Evolutionary conservation across 352 stramenopile species (phyloP).

Genomic region (Pythium monospermum): DNA sequence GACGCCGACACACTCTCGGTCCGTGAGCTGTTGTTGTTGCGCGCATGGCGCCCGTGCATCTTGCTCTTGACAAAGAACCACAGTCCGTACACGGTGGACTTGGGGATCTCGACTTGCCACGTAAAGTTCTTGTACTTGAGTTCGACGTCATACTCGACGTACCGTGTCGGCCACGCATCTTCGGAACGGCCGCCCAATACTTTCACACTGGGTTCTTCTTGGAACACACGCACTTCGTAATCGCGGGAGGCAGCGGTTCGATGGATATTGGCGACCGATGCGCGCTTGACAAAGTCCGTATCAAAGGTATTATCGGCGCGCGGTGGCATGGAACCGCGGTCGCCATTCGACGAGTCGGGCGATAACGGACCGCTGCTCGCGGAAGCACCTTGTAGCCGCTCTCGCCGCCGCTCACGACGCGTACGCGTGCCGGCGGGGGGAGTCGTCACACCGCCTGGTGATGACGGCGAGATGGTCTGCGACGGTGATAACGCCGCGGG

Average conservation of each 20-base stretch:
- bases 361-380: conserved; percentile 8
- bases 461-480: conserved; percentile 14
- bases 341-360: conserved; percentile 5
- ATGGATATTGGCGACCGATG: conserved; percentile 35
- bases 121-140: conserved; percentile 74
- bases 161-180: conserved; percentile 78
- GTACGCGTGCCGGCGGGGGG: neutral
- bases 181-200: conserved; percentile 60
- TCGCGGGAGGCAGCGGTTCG: conserved; percentile 40
- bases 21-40: conserved; percentile 6
- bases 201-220: conserved; percentile 50
- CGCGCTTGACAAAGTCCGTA: conserved; percentile 41
- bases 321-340: conserved; percentile 6
- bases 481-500: conserved; percentile 8
- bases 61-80: conserved; percentile 87
- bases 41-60: conserved; percentile 42
- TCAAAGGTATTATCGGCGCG: conserved; percentile 24
- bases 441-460: conserved; percentile 6
- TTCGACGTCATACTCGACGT: conserved; percentile 85
- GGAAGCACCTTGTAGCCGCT: neutral
- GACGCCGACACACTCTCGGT: conserved; percentile 1
- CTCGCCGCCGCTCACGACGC: neutral
- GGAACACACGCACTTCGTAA: conserved; percentile 72
- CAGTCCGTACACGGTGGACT: conserved; percentile 73
- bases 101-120: conserved; percentile 84